Evolutionary conservation across 352 stramenopile genomes (phyloP).

Genomic region (Phytophthora fragariae): DNA sequence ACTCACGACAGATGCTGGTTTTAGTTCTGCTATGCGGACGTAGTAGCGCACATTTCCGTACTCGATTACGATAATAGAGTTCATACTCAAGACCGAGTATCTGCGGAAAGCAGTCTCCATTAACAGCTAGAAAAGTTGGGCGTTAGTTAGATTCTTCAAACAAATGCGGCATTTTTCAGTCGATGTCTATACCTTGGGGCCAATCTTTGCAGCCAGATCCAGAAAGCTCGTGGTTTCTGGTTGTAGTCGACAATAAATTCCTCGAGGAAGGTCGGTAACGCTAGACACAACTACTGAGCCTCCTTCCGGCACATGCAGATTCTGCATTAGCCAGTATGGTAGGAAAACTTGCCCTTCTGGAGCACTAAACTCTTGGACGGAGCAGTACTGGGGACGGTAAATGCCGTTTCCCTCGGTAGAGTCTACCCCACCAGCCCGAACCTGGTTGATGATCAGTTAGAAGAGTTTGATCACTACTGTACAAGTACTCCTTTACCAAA

Average conservation of each 20-base stretch:
- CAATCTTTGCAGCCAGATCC: conserved; percentile 58
- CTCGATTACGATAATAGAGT: conserved; percentile 65
- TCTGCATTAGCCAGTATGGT: conserved; percentile 81
- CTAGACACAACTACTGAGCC: conserved; percentile 47
- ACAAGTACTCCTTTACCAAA: neutral
- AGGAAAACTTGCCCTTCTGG: conserved; percentile 60
- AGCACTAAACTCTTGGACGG: conserved; percentile 72
- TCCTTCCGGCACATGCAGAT: conserved; percentile 52
- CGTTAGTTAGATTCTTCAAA: neutral
- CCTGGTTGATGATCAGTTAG: neutral
- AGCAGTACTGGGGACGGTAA: conserved; percentile 54
- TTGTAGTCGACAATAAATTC: conserved; percentile 66
- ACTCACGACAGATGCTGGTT: conserved; percentile 52
- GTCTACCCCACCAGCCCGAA: conserved; percentile 25
- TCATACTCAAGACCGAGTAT: conserved; percentile 63
- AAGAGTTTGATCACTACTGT: neutral
- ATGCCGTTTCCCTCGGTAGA: conserved; percentile 4
- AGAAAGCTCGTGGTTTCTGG: conserved; percentile 59
- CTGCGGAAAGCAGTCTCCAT: conserved; percentile 66
- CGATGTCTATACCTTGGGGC: conserved; percentile 49
- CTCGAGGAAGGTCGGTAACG: conserved; percentile 40
- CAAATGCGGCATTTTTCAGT: neutral
- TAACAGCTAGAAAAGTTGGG: conserved; percentile 37
- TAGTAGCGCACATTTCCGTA: conserved; percentile 54
- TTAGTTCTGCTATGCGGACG: conserved; percentile 61